Conservation (phyloP, 192 early-diverging fungal species). For the Podila epicladia region DNA sequence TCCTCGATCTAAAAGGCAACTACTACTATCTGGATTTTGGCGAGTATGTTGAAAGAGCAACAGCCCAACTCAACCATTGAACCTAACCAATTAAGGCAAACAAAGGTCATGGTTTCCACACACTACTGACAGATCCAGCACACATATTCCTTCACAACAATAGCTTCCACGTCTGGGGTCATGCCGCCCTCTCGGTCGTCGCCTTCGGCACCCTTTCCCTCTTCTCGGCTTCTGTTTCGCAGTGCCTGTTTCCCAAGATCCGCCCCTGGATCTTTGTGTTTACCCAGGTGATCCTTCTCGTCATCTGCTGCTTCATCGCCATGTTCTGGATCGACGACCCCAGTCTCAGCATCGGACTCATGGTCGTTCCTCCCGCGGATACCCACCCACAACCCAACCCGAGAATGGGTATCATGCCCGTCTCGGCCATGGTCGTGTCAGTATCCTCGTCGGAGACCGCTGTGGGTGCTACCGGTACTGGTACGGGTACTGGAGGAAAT, state of each 20-base stretch:
- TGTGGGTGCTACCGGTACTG: background rate
- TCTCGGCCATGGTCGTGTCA: background rate
- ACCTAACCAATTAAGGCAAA: background rate
- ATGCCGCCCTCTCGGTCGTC: constrained; percentile 32
- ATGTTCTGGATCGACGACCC: constrained; percentile 52
- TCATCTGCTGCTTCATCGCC: constrained; percentile 46
- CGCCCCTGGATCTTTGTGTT: constrained; percentile 43
- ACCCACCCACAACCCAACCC: constrained; percentile 5
- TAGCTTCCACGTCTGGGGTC: constrained; percentile 46
- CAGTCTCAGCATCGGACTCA: constrained; percentile 28
- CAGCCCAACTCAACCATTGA: too few species aligned
- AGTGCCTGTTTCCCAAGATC: constrained; percentile 37
- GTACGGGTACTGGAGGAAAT: background rate
- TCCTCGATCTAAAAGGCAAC: constrained; percentile 11
- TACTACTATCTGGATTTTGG: constrained; percentile 49
- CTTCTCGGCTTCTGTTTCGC: constrained; percentile 38
- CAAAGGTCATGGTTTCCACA: background rate
- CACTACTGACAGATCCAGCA: background rate
- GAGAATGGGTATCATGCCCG: background rate
- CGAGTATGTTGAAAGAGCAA: constrained; percentile 21
- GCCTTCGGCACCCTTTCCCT: constrained; percentile 45
- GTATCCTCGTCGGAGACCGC: background rate
- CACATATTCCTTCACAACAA: background rate
- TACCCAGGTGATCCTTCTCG: constrained; percentile 38
- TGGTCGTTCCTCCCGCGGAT: constrained; percentile 28